Evolutionary conservation across 2,329 filamentous ascomycete genomes (phyloP), one percentile per base, ranked within the genome.

Genomic region (Cytospora piceicola): DNA sequence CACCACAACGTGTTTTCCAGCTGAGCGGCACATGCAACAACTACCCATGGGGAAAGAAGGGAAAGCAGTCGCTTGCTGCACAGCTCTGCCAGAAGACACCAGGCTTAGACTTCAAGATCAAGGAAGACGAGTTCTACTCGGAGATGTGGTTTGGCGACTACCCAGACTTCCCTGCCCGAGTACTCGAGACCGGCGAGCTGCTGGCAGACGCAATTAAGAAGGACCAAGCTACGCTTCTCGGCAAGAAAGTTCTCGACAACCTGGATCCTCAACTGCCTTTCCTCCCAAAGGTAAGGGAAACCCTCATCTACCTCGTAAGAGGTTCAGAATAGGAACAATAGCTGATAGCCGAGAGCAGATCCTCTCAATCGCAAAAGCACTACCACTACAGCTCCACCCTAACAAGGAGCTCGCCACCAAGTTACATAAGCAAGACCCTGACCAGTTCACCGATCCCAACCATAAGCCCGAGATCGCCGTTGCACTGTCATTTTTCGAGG

Each of bases 391-490:
- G 73, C 83, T 93, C 17, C 90, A 93, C 69, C 90, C 90, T 36
- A 85, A 93, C 77, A 91, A 90, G 72, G 79, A 84, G 0, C 82
- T 93, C 1, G 85, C 90, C 0, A 77, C 82, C 11, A 82, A 87
- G 71, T 81, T 93, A 2, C 89, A 93, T 76, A 74, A 82, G 62
- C 75, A 86, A 69, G 82, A 92, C 62, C 89, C 90, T 0, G 76
- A 85, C 2, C 83, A 86, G 65, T 93, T 90, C 74, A 85, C 85
- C 1, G 90, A 94, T 69, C 78, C 84, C 3, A 93, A 93, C 74
- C 90, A 93, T 80, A 93, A 93, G 77, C 90, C 91, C 1, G 90
- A 94, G 73, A 93, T 94, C 61, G 90, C 90, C 0, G 79, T 94
- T 1, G 90, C 90, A 0, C 77, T 93, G 0, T 82, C 84, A 15